phyloP scores from a whole-genome alignment of 2,329 filamentous ascomycete genomes.

The Ramularia collo-cygni region DNA sequence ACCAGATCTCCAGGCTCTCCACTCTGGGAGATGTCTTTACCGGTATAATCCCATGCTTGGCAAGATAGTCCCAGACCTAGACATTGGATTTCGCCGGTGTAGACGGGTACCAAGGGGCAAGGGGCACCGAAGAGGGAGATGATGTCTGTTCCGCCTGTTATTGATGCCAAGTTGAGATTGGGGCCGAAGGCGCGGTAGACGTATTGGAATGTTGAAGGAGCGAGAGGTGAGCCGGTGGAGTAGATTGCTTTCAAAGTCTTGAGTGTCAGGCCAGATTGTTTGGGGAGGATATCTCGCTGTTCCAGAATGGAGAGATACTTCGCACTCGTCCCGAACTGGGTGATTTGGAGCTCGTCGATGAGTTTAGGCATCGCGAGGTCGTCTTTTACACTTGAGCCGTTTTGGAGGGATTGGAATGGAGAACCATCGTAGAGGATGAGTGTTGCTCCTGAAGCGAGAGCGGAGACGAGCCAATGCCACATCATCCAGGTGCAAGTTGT shows the following conservation, averaged over 20 bases:
- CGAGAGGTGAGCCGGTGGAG: constrained; percentile 85
- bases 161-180: constrained; percentile 82
- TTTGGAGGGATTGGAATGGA: constrained; percentile 58
- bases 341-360: constrained; percentile 73
- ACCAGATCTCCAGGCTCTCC: constrained; percentile 80
- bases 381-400: constrained; percentile 52
- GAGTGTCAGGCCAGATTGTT: constrained; percentile 50
- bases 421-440: constrained; percentile 88
- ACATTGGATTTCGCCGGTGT: constrained; percentile 45
- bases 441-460: constrained; percentile 73
- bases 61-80: constrained; percentile 47
- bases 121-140: constrained; percentile 89
- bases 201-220: constrained; percentile 87
- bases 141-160: constrained; percentile 95
- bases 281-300: constrained; percentile 61
- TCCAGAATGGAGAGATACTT: constrained; percentile 90
- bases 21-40: constrained; percentile 50
- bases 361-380: constrained; percentile 76
- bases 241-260: constrained; percentile 72
- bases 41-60: constrained; percentile 46
- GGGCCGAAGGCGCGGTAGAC: constrained; percentile 78
- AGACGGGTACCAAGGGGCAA: constrained; percentile 49
- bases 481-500: constrained; percentile 99
- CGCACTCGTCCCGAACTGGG: constrained; percentile 90
- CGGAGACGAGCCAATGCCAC: constrained; percentile 96